Conservation (phyloP, 2,329 filamentous ascomycete genomes). For the Penicillium sp. region DNA sequence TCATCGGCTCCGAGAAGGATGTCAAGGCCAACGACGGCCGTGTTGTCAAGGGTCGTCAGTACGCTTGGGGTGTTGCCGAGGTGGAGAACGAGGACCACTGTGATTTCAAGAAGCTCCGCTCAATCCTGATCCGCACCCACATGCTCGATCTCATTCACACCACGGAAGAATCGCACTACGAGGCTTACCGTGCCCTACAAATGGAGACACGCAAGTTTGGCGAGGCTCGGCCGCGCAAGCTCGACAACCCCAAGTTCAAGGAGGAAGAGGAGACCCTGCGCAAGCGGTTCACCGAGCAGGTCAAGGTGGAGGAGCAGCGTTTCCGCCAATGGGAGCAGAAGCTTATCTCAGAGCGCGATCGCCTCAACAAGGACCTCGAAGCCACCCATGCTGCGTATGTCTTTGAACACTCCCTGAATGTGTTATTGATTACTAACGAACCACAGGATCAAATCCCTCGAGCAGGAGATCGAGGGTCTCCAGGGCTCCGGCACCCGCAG, state of each 20-base stretch:
- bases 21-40: slow-evolving; percentile 94
- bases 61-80: slow-evolving; percentile 98
- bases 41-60: slow-evolving; percentile 98
- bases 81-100: slow-evolving; percentile 99
- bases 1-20: slow-evolving; percentile 98
- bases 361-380: slow-evolving; percentile 99
- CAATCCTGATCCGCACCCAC: slow-evolving; percentile 97
- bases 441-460: slow-evolving; percentile 54
- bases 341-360: slow-evolving; percentile 96
- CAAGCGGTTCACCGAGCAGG: slow-evolving; percentile 99
- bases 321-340: slow-evolving; percentile 99
- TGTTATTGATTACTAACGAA: slow-evolving; percentile 27
- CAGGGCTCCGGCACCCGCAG: slow-evolving; percentile 87
- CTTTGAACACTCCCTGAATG: not conserved
- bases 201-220: slow-evolving; percentile 99
- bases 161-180: slow-evolving; percentile 98
- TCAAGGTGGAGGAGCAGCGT: slow-evolving; percentile 99
- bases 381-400: slow-evolving; percentile 79
- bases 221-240: slow-evolving; percentile 92
- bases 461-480: slow-evolving; percentile 89
- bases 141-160: slow-evolving; percentile 99
- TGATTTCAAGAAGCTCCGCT: slow-evolving; percentile 99
- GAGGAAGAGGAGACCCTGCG: slow-evolving; percentile 97
- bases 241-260: slow-evolving; percentile 99
- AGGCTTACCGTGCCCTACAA: slow-evolving; percentile 97